Percentiles rank a stretch among this genome's conserved stretches.
Conservation (phyloP, 306 rosid species). For the Castanospermum australe region DNA sequence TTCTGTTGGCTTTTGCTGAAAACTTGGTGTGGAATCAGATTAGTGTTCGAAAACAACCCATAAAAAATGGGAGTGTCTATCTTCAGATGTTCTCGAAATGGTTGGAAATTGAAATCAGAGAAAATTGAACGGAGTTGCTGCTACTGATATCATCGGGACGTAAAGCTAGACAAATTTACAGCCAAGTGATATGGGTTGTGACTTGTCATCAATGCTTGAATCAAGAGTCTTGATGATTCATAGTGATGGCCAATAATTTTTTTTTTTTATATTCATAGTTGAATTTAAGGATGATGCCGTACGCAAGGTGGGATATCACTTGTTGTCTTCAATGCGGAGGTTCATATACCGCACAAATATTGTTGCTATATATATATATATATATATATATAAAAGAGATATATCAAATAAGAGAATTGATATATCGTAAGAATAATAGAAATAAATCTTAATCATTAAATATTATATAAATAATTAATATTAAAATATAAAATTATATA, state of each 20-base stretch:
- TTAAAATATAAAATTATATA: too few species aligned
- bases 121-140: background rate
- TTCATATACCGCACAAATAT: too few species aligned
- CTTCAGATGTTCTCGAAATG: background rate
- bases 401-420: too few species aligned
- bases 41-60: background rate
- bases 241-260: too few species aligned
- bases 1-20: background rate
- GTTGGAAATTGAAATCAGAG: background rate
- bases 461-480: too few species aligned
- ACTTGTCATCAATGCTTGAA: background rate
- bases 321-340: too few species aligned
- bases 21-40: background rate
- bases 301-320: too few species aligned
- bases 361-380: too few species aligned
- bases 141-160: background rate
- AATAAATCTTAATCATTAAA: too few species aligned
- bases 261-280: too few species aligned
- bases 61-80: background rate
- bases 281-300: background rate
- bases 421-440: too few species aligned
- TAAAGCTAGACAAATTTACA: background rate
- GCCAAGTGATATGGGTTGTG: conserved; percentile 21
- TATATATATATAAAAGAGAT: too few species aligned
- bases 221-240: background rate